Base-by-base conservation (phyloP, 2,329 filamentous ascomycete species). In the Alternaria hordeiaustralica region DNA sequence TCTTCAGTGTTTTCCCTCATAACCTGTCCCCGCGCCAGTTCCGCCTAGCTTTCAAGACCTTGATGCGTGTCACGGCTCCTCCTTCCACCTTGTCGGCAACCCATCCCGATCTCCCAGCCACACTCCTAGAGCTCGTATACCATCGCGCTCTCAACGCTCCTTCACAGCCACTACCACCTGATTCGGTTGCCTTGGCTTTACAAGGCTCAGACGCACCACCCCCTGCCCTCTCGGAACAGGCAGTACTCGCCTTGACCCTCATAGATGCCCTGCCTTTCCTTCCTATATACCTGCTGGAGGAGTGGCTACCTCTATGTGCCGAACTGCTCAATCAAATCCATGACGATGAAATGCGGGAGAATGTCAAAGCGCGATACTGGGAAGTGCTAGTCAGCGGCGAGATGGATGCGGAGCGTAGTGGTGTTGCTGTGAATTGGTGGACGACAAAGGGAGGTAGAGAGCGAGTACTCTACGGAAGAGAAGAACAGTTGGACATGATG, bases 361-460 rank as follows among this genome's bases (percentile, higher is more conserved):
- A 84, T 3, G 92, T 90, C 41, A 89, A 89, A 74, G 86, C 88
- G 66, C 84, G 93, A 54, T 91, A 96, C 78, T 94, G 92, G 89
- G 90, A 96, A 61, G 86, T 93, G 3, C 81, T 97, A 10, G 90
- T 90, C 44, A 89, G 87, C 70, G 93, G 93, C 4, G 93, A 97
- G 81, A 91, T 97, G 88, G 94, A 97, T 79, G 90, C 96, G 23
- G 92, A 96, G 76, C 87, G 93, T 63, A 90, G 92, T 7, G 88
- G 90, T 44, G 86, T 92, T 30, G 93, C 91, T 53, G 91, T 97
- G 18, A 88, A 88, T 3, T 97, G 94, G 94, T 97, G 94, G 94
- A 92, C 89, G 81, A 81, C 88, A 77, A 78, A 86, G 62, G 87
- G 88, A 5, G 88, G 88, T 0, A 81, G 86, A 51, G 87, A 89